Percentiles rank a stretch among this genome's conserved stretches.
phyloP scores from a whole-genome alignment of 768 basidiomycete genomes.

The Naematelia aurantialba region DNA sequence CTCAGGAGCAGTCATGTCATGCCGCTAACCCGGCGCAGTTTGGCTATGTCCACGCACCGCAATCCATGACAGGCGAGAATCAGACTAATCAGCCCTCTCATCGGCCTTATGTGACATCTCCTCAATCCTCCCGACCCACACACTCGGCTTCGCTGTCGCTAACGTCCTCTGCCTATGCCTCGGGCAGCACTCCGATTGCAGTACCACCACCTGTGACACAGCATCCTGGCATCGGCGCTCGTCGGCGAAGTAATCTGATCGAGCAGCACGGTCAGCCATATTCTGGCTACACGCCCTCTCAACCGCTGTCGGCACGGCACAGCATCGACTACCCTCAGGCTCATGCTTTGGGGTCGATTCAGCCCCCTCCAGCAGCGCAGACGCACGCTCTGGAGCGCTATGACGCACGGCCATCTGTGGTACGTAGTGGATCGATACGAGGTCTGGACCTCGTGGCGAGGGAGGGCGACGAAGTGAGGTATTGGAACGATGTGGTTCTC shows the following conservation, averaged over 20 bases:
- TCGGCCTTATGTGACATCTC: constrained; percentile 18
- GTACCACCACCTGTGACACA: constrained; percentile 82
- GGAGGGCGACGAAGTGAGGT: constrained; percentile 74
- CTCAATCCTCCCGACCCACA: constrained; percentile 11
- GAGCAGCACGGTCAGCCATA: constrained; percentile 64
- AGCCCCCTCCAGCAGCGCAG: constrained; percentile 76
- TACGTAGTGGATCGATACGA: constrained; percentile 37
- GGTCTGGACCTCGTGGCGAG: constrained; percentile 54
- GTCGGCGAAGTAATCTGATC: constrained; percentile 71
- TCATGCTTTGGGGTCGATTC: constrained; percentile 56
- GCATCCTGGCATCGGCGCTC: constrained; percentile 69
- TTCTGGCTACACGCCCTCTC: constrained; percentile 50
- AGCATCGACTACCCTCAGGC: constrained; percentile 71
- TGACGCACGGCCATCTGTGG: constrained; percentile 59
- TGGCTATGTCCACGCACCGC: constrained; percentile 25
- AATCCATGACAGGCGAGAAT: constrained; percentile 46
- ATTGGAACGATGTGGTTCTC: constrained; percentile 77
- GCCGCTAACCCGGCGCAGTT: constrained; percentile 18
- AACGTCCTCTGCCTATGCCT: background rate
- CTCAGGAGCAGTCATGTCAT: background rate
- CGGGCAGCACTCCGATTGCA: constrained; percentile 52
- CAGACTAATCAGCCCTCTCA: constrained; percentile 31
- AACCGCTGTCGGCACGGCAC: constrained; percentile 55
- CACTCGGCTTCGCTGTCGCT: constrained; percentile 37
- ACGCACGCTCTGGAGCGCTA: constrained; percentile 68